phyloP scores from a whole-genome alignment of 1,284 basidiomycete genomes.

The Phellopilus nigrolimitatus region DNA sequence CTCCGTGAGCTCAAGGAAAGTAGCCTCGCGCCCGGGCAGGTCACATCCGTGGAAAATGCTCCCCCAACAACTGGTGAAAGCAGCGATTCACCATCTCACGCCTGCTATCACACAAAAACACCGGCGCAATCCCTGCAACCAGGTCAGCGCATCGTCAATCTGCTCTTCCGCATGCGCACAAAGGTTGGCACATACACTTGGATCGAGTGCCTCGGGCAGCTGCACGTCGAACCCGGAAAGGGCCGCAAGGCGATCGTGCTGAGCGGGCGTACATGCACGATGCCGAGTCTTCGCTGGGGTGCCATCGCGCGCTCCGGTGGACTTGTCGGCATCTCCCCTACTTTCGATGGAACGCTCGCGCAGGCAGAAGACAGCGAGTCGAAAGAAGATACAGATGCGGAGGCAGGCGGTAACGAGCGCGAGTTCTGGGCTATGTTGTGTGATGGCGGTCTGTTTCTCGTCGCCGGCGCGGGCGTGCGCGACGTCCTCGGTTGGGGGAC shows the following conservation, averaged over 20 bases:
- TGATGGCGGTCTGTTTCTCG: constrained; percentile 45
- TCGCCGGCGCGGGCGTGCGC: constrained; percentile 44
- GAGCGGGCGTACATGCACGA: constrained; percentile 64
- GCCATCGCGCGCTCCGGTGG: constrained; percentile 47
- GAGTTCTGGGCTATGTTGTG: constrained; percentile 62
- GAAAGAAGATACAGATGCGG: neutral
- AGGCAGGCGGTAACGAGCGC: constrained; percentile 22
- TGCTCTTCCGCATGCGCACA: constrained; percentile 72
- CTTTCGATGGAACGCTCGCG: no score
- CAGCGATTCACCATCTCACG: neutral
- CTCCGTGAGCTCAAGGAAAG: constrained; percentile 91
- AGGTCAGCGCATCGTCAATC: constrained; percentile 48
- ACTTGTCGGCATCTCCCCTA: constrained; percentile 28
- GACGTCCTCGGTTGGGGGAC: constrained; percentile 64
- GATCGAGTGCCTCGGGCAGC: constrained; percentile 81
- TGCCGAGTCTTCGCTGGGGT: constrained; percentile 63
- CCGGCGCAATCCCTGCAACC: no score
- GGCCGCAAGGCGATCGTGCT: constrained; percentile 87
- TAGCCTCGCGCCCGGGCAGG: constrained; percentile 33
- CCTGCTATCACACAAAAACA: neutral
- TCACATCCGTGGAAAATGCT: no score
- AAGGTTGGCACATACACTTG: constrained; percentile 72
- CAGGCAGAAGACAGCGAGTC: neutral
- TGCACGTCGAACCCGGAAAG: constrained; percentile 86
- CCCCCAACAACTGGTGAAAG: neutral